These are phyloP conservation scores for Candida arabinofermentans DNA, from an alignment of 805 yeast genomes.

Conservation along the genomic window DNA sequence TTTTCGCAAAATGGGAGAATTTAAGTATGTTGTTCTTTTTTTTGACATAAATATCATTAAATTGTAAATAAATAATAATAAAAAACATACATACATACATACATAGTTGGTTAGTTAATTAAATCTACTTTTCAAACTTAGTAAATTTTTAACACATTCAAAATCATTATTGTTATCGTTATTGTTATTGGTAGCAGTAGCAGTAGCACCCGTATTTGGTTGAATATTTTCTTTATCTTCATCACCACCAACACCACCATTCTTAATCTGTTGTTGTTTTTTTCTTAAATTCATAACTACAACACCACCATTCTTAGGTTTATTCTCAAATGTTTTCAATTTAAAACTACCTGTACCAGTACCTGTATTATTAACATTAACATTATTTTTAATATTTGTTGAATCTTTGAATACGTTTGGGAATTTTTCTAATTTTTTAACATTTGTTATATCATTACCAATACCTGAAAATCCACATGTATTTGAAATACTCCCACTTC, in stretches of 20 bases:
- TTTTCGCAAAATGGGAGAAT: no score
- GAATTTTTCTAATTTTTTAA: slow-evolving; percentile 5
- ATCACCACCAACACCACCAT: not conserved
- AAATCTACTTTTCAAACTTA: slow-evolving; percentile 30
- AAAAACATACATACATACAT: not conserved
- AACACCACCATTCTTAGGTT: not conserved
- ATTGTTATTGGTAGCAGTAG: no score
- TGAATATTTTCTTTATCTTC: slow-evolving; percentile 6
- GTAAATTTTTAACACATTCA: slow-evolving; percentile 38
- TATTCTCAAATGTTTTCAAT: not conserved
- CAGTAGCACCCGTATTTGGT: not conserved
- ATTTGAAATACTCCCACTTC: no score
- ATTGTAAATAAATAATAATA: not conserved
- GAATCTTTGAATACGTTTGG: slow-evolving; percentile 21
- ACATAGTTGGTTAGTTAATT: no score
- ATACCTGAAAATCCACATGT: no score
- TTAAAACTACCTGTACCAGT: not conserved
- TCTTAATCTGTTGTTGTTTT: not conserved
- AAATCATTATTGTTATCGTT: no score
- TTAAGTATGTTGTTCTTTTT: no score
- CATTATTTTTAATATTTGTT: slow-evolving; percentile 16
- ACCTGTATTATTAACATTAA: not conserved
- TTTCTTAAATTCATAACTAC: slow-evolving; percentile 1
- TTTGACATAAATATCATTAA: not conserved
- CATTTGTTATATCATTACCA: not conserved